Base-by-base conservation (phyloP, 768 basidiomycete species). In the Brasilioporus rufonigricans region DNA sequence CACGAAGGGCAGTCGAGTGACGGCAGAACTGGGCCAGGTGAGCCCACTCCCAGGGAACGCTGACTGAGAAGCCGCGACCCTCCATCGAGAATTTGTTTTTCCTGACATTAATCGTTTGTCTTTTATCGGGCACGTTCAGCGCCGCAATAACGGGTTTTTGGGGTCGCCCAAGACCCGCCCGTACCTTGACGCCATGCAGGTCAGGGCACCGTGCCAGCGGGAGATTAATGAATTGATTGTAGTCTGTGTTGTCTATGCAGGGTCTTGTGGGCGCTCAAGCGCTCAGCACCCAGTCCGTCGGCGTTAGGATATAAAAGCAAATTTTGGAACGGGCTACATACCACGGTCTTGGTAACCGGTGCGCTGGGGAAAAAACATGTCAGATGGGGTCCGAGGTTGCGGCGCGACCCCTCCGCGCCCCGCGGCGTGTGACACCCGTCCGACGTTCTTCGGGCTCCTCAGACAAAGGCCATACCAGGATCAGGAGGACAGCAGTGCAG, bases 321-420 rank as follows among this genome's bases (percentile, higher is more conserved):
- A 35, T 14, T n/a, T n/a, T 24, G 44, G 11, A 18, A 29, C 56
- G 44, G 58, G 41, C 19, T 29, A 16, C 41, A n/a, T 19, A 11
- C 12, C n/a, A 11, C 27, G 33, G n/a, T 29, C 5, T 6, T 8
- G 24, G 24, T n/a, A n/a, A 44, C 29, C 23, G 2, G 19, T 39
- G 32, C 24, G 31, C 35, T 41, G 41, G 24, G 43, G n/a, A 38
- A 26, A 7, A 21, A 40, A 40, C 50, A 39, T 43, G 35, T 27
- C 41, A 14, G 35, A 38, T 11, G 21, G 40, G 40, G n/a, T 52
- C 43, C 53, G 41, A 56, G 52, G 13, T 18, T 13, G 33, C 23
- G 2, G 32, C 66, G 67, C 68, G 67, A 50, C 43, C 18, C 53
- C 57, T 65, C 67, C 67, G 67, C 65, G 65, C 58, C 46, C 48